Conservation (phyloP, 148 eudicot species). For the Mesembryanthemum crystallinum region DNA sequence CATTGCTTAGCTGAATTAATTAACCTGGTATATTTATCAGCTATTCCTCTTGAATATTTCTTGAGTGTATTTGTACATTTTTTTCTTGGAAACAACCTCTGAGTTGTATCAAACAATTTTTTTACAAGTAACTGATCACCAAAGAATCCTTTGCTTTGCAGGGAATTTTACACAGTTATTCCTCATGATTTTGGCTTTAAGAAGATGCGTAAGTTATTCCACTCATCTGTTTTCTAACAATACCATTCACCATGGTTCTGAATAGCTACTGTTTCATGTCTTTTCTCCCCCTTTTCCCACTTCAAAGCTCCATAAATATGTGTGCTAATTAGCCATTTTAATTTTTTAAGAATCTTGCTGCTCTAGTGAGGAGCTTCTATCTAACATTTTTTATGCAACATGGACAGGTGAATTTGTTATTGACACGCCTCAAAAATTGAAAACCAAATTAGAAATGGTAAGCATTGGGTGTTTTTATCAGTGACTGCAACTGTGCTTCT, state of each 20-base stretch:
- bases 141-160: slow-evolving; percentile 37
- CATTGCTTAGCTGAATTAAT: slow-evolving; percentile 5
- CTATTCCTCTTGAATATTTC: slow-evolving; percentile 1
- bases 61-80: neutral
- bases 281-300: neutral
- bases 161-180: slow-evolving; percentile 88
- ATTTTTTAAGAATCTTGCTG: neutral
- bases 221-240: slow-evolving; percentile 5
- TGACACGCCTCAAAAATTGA: slow-evolving; percentile 91
- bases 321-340: neutral
- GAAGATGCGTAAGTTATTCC: slow-evolving; percentile 78
- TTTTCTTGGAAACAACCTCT: neutral
- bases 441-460: slow-evolving; percentile 91
- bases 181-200: slow-evolving; percentile 97
- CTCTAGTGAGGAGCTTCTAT: slow-evolving; percentile 4
- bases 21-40: neutral
- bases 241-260: neutral
- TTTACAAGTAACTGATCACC: neutral
- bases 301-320: neutral
- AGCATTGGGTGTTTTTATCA: slow-evolving; percentile 12
- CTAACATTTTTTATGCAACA: slow-evolving; percentile 20
- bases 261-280: neutral
- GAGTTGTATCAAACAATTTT: neutral
- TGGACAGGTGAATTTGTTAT: slow-evolving; percentile 89
- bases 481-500: slow-evolving; percentile 1